Evolutionary conservation across 108 stramenopile genomes (phyloP), one percentile per base, ranked within the genome.

Genomic region (Cyclotella cryptica): DNA sequence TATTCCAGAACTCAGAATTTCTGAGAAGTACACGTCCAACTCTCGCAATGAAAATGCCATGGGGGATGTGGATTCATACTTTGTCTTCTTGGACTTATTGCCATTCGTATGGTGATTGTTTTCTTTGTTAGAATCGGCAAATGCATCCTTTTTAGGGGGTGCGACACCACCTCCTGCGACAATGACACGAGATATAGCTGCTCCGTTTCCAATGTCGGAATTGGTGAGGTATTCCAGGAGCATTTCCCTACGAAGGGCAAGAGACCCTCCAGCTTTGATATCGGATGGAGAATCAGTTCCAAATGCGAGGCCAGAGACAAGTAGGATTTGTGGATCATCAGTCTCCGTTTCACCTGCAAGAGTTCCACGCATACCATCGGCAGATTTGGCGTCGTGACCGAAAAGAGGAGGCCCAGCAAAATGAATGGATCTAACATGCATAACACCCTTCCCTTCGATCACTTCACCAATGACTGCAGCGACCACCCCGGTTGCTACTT

Each of bases 171-270:
- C 90, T 53, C 95, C 95, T 9, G 84, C 88, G 3, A 96, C 66
- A 66, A 96, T 65, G 45, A 96, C 80, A 9, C 90, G 88, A 45
- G 82, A 81, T 17, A 96, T 67, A 15, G 79, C 78, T 43, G 87
- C 86, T 14, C 81, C 84, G 27, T 88, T 80, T 0, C 54, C 74
- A 7, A 74, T 41, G n/a, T 85, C 71, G 13, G 84, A 84, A 30
- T 92, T 89, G 24, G 90, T 85, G 7, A 96, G 75, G 57, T 88
- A 96, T 27, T 86, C 81, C 47, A 91, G 61, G 0, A 96, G 70
- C 90, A 93, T 85, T 65, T 96, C 92, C 17, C 92, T 87, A 1
- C 87, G 80, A 14, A 92, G 59, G 3, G 87, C 84, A 14, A 85
- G 55, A 10, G 90, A 81, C 0, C 80, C 85, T 40, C 77, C 75